Percentiles rank a stretch among this genome's conserved stretches.
These are phyloP conservation scores for Trichoderma sp. DNA, from an alignment of 2,329 filamentous ascomycete species.

Conservation along the genomic window DNA sequence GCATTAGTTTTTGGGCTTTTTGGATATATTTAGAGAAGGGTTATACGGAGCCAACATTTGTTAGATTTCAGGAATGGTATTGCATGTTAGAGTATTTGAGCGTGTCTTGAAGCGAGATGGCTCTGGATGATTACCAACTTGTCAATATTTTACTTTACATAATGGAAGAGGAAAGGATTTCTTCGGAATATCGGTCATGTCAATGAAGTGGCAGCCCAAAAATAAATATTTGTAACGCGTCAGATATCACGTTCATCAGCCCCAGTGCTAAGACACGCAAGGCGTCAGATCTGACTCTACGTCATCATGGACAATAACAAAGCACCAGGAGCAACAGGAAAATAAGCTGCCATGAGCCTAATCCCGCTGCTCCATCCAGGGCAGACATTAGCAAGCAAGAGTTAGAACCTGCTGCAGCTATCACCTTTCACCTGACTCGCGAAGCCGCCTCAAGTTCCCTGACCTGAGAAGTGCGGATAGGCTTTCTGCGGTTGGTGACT, in stretches of 20 bases:
- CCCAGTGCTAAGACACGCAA: not conserved
- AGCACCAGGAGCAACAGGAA: not conserved
- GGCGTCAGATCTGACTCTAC: not conserved
- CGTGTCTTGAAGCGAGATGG: not conserved
- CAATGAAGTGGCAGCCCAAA: not conserved
- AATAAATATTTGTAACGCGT: not conserved
- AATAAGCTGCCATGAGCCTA: not conserved
- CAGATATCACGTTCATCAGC: not conserved
- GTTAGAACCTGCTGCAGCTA: not conserved
- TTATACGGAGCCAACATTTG: not conserved
- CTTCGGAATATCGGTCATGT: not conserved
- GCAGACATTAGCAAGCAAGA: not conserved
- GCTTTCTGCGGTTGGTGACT: not conserved
- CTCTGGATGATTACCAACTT: not conserved
- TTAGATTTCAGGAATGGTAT: not conserved
- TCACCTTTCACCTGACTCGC: not conserved
- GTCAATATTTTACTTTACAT: too few relatives aligned
- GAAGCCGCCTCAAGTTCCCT: not conserved
- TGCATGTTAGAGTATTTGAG: not conserved
- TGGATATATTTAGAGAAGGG: not conserved
- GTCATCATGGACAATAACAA: not conserved
- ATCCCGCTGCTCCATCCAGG: not conserved
- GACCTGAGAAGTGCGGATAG: not conserved
- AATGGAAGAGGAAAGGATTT: not conserved
- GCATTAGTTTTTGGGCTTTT: not conserved